Evolutionary conservation across 176 grass and related monocot species (phyloP), one percentile per base, ranked within the genome.

Genomic region (Rhipidocladum racemiflorum): DNA sequence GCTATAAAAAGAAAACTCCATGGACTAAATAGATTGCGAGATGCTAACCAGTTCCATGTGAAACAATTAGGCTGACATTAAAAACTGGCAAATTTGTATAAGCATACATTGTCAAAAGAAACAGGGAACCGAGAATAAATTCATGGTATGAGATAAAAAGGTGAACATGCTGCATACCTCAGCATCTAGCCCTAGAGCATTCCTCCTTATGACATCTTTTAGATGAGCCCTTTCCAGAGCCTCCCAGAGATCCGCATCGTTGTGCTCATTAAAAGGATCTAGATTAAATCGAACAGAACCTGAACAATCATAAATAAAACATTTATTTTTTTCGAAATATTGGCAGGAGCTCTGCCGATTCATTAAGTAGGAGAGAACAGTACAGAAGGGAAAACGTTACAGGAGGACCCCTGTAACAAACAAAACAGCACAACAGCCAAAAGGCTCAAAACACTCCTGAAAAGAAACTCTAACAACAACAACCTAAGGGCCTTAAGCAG

Each of bases 241-340:
- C 50, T 99, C 96, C 96, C 96, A 99, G 35, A 99, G 87, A 91
- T 99, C 96, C 18, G 91, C 92, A 87, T 99, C 96, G 50, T 95
- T 99, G 76, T 99, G 96, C 96, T 99, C 96, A 21, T 72, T 83
- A 88, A 99, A 99, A 54, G 96, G 96, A 87, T 99, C 96, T 76
- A 99, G 78, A 91, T 99, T 99, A 90, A 99, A 99, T 69, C 96
- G 88, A 57, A 99, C 87, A 67, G 96, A 86, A 76, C 95, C 95
- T 98, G 78, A 46, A 88, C n/a, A 83, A 12, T 3, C 45, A 77
- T 67, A 62, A n/a, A 56, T 28, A 68, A 61, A 65, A 50, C 8
- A 66, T 57, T 73, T 54, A 65, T n/a, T n/a, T n/a, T n/a, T n/a
- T n/a, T n/a, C n/a, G n/a, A n/a, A n/a, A n/a, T n/a, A n/a, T n/a